Evolutionary conservation across 352 stramenopile species (phyloP).

Genomic region (Globisporangium cylindrosporum): DNA sequence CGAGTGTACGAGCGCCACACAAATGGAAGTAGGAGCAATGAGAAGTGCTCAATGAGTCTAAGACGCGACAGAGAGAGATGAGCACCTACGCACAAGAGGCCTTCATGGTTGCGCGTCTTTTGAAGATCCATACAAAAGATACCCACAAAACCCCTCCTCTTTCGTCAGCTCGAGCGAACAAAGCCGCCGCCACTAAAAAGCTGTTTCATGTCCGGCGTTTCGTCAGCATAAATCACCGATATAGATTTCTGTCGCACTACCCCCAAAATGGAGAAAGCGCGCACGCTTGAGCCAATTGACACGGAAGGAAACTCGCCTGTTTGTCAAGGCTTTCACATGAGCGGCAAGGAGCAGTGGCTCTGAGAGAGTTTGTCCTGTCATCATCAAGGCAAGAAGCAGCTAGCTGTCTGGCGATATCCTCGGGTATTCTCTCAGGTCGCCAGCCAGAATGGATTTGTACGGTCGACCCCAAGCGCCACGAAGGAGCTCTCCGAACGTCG

Average conservation of each 20-base stretch:
- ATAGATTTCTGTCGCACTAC: not conserved
- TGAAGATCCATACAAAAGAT: constrained; percentile 1
- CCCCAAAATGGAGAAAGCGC: constrained; percentile 2
- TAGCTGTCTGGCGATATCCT: too few relatives aligned
- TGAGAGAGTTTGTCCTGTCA: not conserved
- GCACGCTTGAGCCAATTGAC: not conserved
- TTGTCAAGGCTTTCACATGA: not conserved
- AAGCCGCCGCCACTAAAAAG: not conserved
- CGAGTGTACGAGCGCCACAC: not conserved
- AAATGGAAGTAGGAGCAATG: not conserved
- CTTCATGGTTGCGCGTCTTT: not conserved
- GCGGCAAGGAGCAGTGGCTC: not conserved
- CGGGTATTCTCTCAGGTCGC: not conserved
- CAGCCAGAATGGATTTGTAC: constrained; percentile 37
- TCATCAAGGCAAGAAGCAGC: not conserved
- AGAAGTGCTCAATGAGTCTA: not conserved
- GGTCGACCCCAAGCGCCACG: constrained; percentile 31
- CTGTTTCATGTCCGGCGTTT: not conserved
- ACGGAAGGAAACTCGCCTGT: not conserved
- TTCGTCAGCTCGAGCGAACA: not conserved
- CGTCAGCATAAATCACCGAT: not conserved
- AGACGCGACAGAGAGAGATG: not conserved
- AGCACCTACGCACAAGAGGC: constrained; percentile 5
- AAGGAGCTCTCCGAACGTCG: constrained; percentile 23
- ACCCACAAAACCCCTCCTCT: not conserved